These are phyloP conservation scores for Capsella bursapastoris DNA, from an alignment of 345 rosid species.

Conservation along the genomic window DNA sequence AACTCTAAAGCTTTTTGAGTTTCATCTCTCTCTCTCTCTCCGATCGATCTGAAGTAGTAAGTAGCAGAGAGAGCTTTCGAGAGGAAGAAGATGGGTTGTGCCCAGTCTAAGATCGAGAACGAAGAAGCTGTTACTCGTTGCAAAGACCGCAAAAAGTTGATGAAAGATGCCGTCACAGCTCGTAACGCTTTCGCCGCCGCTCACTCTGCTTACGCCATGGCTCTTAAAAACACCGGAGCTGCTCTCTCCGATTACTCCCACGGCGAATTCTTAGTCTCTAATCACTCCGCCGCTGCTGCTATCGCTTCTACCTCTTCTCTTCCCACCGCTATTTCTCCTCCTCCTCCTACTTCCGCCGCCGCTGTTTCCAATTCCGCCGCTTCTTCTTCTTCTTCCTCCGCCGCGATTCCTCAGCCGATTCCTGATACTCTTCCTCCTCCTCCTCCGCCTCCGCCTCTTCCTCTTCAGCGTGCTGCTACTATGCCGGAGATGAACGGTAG, in stretches of 20 bases:
- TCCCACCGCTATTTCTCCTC: constrained; percentile 46
- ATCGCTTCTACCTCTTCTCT: constrained; percentile 32
- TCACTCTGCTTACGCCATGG: constrained; percentile 76
- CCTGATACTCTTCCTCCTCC: constrained; percentile 52
- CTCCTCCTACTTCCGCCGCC: constrained; percentile 72
- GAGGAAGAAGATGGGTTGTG: constrained; percentile 71
- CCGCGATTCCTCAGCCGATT: constrained; percentile 25
- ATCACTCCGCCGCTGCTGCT: constrained; percentile 1
- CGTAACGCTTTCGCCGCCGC: constrained; percentile 99
- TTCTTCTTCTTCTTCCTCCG: constrained; percentile 25
- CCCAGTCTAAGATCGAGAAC: constrained; percentile 93
- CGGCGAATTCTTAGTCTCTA: constrained; percentile 57
- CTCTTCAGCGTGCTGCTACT: constrained; percentile 73
- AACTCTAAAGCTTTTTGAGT: constrained; percentile 12
- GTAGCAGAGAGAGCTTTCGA: constrained; percentile 6
- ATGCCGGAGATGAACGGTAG: constrained; percentile 82
- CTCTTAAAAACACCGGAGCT: constrained; percentile 89
- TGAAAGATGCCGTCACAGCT: constrained; percentile 72
- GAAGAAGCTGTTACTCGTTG: constrained; percentile 91
- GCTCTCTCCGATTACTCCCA: constrained; percentile 89
- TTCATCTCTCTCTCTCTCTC: neutral
- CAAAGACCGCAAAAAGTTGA: constrained; percentile 67
- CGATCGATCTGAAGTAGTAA: constrained; percentile 29
- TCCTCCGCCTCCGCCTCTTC: constrained; percentile 50
- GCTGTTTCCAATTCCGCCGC: constrained; percentile 46